Percentiles rank a stretch among this genome's conserved stretches.
Conservation (phyloP, 192 early-diverging fungal genomes). For the Linnemannia elongata region DNA sequence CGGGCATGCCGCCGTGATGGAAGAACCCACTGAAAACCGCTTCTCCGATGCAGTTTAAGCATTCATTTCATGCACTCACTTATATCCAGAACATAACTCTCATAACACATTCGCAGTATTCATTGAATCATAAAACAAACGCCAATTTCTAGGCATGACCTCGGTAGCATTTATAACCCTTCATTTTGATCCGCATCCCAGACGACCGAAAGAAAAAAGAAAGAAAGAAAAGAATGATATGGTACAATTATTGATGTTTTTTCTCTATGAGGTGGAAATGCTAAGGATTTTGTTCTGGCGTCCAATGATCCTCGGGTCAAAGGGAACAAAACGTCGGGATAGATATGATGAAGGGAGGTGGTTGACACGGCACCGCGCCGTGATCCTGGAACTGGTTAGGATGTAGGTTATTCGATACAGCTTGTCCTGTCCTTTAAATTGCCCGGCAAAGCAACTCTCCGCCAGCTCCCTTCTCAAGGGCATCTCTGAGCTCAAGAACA, state of each 20-base stretch:
- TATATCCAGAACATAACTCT: background rate
- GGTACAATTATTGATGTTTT: constrained; percentile 11
- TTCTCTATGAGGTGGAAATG: constrained; percentile 3
- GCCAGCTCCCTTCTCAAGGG: constrained; percentile 84
- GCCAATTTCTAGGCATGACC: background rate
- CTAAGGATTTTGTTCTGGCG: background rate
- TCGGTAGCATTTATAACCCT: background rate
- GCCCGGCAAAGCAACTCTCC: constrained; percentile 90
- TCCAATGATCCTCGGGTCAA: background rate
- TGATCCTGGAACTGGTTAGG: background rate
- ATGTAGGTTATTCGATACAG: background rate
- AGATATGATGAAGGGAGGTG: background rate
- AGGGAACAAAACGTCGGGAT: background rate
- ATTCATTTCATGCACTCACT: background rate
- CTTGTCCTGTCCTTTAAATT: constrained; percentile 22
- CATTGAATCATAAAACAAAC: background rate
- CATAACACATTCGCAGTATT: background rate
- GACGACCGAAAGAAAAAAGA: background rate
- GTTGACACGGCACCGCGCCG: background rate
- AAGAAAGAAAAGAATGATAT: background rate
- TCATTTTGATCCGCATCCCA: background rate
- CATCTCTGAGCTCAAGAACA: constrained; percentile 92
- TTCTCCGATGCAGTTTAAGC: constrained; percentile 50
- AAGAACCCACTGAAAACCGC: constrained; percentile 61
- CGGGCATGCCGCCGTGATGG: constrained; percentile 68